Percentiles rank a stretch among this genome's conserved stretches.
Evolutionary conservation across 305 asterid genomes (phyloP).

Genomic region (Andrographis paniculata): DNA sequence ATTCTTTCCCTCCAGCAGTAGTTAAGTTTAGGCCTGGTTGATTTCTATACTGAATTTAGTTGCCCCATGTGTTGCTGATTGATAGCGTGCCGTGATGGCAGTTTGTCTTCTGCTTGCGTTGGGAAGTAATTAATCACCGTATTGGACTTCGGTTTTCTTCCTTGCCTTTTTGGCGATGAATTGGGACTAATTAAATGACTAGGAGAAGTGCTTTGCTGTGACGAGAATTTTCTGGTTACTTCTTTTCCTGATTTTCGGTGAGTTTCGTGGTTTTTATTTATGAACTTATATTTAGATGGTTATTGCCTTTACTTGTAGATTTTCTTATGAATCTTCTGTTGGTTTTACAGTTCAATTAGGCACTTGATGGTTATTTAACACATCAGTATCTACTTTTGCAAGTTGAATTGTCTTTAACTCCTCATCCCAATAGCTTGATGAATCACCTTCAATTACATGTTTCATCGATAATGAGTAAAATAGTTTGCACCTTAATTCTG

Average conservation of each 20-base stretch:
- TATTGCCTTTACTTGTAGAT: neutral
- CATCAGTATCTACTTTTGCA: neutral
- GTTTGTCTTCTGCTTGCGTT: conserved; percentile 8
- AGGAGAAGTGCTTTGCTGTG: no score
- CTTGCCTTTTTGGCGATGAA: neutral
- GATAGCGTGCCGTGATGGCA: no score
- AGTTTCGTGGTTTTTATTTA: neutral
- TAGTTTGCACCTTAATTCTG: neutral
- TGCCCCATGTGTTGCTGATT: no score
- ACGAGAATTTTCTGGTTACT: no score
- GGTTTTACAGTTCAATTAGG: no score
- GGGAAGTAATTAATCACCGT: neutral
- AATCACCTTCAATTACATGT: no score
- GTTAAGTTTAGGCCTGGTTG: no score
- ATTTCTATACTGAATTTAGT: no score
- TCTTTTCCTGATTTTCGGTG: neutral
- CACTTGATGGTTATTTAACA: no score
- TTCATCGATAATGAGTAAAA: conserved; percentile 1
- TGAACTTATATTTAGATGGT: conserved; percentile 3
- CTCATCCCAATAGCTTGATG: no score
- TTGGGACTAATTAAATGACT: neutral
- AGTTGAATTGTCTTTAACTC: neutral
- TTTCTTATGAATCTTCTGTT: neutral
- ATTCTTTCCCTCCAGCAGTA: no score
- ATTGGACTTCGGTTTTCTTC: neutral